These are phyloP conservation scores for Saccharomycopsis hybrid DNA, from an alignment of 1,139 yeast genomes.

Conservation along the genomic window DNA sequence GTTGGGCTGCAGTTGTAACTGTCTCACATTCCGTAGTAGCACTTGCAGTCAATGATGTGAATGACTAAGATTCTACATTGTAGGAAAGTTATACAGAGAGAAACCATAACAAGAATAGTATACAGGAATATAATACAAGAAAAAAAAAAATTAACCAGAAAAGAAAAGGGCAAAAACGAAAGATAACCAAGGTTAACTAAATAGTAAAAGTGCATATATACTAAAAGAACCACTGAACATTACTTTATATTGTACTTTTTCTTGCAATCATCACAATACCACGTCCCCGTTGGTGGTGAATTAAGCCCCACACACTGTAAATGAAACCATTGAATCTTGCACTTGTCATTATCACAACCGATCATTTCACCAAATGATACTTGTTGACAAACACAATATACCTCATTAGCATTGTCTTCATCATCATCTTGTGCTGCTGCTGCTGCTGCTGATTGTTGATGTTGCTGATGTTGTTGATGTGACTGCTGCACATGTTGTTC, in stretches of 20 bases:
- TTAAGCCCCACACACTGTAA: conserved; percentile 89
- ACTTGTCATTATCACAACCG: conserved; percentile 92
- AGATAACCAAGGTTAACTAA: not conserved
- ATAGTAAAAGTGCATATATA: not conserved
- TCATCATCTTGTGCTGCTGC: conserved; percentile 21
- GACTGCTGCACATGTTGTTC: no score
- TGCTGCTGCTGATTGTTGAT: not conserved
- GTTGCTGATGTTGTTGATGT: not conserved
- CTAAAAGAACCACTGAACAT: not conserved
- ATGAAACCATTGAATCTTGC: conserved; percentile 96
- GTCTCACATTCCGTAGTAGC: no score
- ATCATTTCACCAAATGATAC: conserved; percentile 98
- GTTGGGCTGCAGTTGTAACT: no score
- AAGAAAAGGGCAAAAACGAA: not conserved
- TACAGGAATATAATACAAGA: not conserved
- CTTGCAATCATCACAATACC: conserved; percentile 92
- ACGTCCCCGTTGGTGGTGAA: conserved; percentile 89
- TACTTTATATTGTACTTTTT: conserved; percentile 8
- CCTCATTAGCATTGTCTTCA: conserved; percentile 45
- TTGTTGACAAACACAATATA: conserved; percentile 94
- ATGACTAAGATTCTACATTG: no score
- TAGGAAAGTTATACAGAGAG: not conserved
- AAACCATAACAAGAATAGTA: not conserved
- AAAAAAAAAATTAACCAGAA: not conserved
- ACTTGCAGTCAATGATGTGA: no score